These are phyloP conservation scores for Bruguiera gymnorhiza DNA, from an alignment of 345 rosid genomes.

Conservation along the genomic window DNA sequence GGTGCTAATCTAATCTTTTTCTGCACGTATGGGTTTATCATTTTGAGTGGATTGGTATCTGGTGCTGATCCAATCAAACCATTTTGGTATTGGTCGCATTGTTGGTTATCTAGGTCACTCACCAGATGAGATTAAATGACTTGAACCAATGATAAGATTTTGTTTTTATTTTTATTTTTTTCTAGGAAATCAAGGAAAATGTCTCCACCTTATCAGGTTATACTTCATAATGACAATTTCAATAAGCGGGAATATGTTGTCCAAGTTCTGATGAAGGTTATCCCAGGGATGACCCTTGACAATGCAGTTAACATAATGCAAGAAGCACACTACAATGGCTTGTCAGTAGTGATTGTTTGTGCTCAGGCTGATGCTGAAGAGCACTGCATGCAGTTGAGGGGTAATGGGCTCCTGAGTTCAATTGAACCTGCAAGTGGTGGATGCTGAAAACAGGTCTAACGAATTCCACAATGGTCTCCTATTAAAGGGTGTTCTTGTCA, in stretches of 20 bases:
- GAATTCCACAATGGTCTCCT: background rate
- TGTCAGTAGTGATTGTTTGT: conserved; percentile 85
- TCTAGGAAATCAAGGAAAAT: conserved; percentile 77
- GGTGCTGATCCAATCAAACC: no score
- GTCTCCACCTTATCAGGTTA: conserved; percentile 76
- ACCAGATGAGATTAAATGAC: no score
- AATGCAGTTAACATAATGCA: conserved; percentile 95
- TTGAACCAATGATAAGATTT: no score
- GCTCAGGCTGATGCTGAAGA: conserved; percentile 92
- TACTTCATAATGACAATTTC: conserved; percentile 87
- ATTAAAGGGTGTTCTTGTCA: conserved; percentile 9
- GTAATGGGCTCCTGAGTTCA: conserved; percentile 89
- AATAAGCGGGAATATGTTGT: conserved; percentile 92
- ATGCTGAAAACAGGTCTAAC: conserved; percentile 40
- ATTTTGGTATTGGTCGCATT: no score
- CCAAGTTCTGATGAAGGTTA: conserved; percentile 93
- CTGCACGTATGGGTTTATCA: no score
- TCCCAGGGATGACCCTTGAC: conserved; percentile 92
- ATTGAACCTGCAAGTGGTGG: conserved; percentile 93
- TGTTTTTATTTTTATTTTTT: background rate
- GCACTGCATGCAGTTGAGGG: conserved; percentile 93
- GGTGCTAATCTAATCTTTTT: no score
- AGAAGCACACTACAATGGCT: conserved; percentile 88
- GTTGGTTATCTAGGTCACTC: no score
- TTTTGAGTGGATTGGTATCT: no score